phyloP scores from a whole-genome alignment of 352 stramenopile genomes.

The Hyaloperonospora brassicae region DNA sequence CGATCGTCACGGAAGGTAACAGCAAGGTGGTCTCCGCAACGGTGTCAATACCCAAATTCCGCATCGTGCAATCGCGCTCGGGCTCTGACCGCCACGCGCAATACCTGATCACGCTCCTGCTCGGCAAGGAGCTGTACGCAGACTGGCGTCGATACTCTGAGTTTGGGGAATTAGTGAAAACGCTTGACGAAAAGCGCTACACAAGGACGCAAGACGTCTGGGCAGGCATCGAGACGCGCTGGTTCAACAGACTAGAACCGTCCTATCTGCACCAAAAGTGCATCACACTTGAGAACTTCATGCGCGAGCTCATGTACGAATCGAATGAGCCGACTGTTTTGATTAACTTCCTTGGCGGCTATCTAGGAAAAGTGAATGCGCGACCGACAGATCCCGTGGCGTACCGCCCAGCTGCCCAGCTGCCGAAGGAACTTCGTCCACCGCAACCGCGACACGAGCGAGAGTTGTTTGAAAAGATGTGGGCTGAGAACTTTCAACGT shows the following conservation, averaged over 20 bases:
- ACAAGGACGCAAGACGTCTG: conserved; percentile 60
- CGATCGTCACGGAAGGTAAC: conserved; percentile 63
- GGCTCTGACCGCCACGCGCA: conserved; percentile 77
- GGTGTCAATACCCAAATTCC: conserved; percentile 82
- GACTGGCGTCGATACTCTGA: conserved; percentile 86
- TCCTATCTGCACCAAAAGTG: conserved; percentile 85
- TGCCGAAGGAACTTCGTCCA: conserved; percentile 84
- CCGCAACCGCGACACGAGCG: conserved; percentile 91
- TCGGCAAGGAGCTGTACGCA: conserved; percentile 79
- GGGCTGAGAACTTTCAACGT: conserved; percentile 94
- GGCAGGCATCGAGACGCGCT: conserved; percentile 71
- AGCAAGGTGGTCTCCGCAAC: conserved; percentile 72
- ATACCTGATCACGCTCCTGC: conserved; percentile 83
- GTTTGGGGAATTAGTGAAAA: conserved; percentile 82
- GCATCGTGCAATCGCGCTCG: conserved; percentile 77
- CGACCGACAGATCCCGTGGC: conserved; percentile 54
- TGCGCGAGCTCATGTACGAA: conserved; percentile 87
- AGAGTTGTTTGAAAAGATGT: conserved; percentile 95
- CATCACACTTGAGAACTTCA: conserved; percentile 83
- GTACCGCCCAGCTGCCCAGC: conserved; percentile 57
- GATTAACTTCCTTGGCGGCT: conserved; percentile 78
- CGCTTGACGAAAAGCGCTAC: conserved; percentile 49
- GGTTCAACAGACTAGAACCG: conserved; percentile 83
- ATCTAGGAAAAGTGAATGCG: conserved; percentile 71
- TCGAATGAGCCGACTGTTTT: conserved; percentile 60